Base-by-base conservation (phyloP, 371 early-diverging fungal species). In the Mortierella sp. region DNA sequence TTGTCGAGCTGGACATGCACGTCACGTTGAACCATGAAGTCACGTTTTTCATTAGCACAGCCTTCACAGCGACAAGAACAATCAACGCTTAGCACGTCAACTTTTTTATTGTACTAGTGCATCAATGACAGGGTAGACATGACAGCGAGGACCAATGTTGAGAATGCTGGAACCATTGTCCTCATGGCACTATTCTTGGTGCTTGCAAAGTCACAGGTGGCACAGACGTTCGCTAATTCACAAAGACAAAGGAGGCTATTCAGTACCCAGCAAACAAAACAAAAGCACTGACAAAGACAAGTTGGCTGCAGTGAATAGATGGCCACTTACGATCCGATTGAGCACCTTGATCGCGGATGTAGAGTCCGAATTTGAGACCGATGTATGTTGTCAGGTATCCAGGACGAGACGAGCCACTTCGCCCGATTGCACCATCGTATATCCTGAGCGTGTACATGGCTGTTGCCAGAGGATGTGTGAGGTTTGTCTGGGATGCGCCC, bases 381-480 rank as follows among this genome's bases (percentile, higher is more conserved):
- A n/a, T 1, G 22, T 50, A 65, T 1, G 69, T 65, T 5, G n/a
- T 0, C 43, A 76, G 52, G 51, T 76, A 76, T 0, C 77, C 77
- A 17, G 70, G n/a, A n/a, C 60, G 0, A 67, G 57, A 60, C 7
- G 50, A 13, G 12, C 69, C 69, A 37, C 2, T 6, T 14, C 61
- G 60, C 1, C 77, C 77, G 7, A 76, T 51, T 3, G 31, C 41
- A 28, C 77, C 77, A 51, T 76, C 77, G 45, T 53, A 76, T 46
- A 76, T 76, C 48, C 70, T 56, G 31, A 76, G 54, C 4, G 70
- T 69, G 24, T 76, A 76, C n/a, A 61, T 31, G 19, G 25, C 59
- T n/a, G 60, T 54, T 17, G 12, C 24, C 22, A 76, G 22, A 13
- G 77, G 62, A 13, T 63, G n/a, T 3, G 65, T 56, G 34, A 5